Evolutionary conservation across 1,284 basidiomycete genomes (phyloP), one percentile per base, ranked within the genome.

Genomic region (Acaromyces ingoldii): DNA sequence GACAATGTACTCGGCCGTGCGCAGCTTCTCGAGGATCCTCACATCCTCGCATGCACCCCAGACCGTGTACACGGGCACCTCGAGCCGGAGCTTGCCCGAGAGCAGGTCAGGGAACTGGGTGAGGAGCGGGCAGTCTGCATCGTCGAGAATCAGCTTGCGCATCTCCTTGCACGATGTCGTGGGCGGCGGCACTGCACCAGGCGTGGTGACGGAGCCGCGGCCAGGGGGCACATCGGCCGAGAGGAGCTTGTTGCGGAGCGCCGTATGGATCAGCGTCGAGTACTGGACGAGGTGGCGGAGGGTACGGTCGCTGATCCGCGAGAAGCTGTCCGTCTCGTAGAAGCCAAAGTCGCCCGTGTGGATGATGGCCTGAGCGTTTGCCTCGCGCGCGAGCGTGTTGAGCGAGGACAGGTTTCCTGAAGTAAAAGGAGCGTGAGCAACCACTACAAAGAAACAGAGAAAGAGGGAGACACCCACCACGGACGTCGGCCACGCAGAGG

Each of bases 331-430:
- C 19, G 82, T 79, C 76, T 91, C 90, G 77, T 95, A 95, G 78
- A 98, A 96, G 53, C 95, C 95, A 85, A 98, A 98, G 80, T 99
- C 95, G 52, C 95, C 95, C 0, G 92, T 96, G 77, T 98, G 93
- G 60, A 99, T 89, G 76, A 98, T 87, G 41, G 66, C 71, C 31
- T 67, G 52, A 19, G 91, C 93, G 56, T 86, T 83, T n/a, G 90
- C 91, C 69, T 95, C 90, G 48, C 85, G 81, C 29, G 92, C 92
- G 55, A 96, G 84, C 73, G 89, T 84, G 77, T 96, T 97, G 72
- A 98, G 82, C 49, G 84, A 83, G 52, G 88, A 89, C 58, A 91
- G 81, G 58, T 85, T 71, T 44, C 77, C 76, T 74, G 57, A 1
- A 6, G 11, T 22, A 38, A 21, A 13, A 11, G 29, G 30, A 28